Conservation (phyloP, 768 basidiomycete species). For the Rhodosporidiobolus sp. region DNA sequence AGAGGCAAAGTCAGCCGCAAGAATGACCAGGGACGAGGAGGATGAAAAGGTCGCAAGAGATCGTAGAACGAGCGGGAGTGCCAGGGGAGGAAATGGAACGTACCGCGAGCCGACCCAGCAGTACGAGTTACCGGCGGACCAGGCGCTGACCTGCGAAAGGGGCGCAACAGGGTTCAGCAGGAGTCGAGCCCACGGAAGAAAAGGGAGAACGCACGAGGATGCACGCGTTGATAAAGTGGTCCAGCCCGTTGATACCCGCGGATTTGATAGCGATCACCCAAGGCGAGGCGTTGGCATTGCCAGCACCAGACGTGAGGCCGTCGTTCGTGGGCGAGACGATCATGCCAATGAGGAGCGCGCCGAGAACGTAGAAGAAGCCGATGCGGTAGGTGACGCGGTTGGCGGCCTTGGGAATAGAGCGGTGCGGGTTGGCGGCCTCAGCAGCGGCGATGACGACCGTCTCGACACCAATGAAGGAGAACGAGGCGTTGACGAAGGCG, state of each 20-base stretch:
- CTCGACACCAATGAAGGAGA: conserved; percentile 76
- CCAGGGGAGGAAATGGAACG: not conserved
- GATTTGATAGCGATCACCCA: conserved; percentile 74
- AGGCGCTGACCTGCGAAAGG: too few species aligned
- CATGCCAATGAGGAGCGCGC: conserved; percentile 70
- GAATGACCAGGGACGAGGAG: not conserved
- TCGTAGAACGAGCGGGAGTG: too few species aligned
- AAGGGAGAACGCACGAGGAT: too few species aligned
- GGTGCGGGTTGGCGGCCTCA: conserved; percentile 72
- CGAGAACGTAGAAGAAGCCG: conserved; percentile 55
- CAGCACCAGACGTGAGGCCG: conserved; percentile 55
- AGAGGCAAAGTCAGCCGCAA: conserved; percentile 36
- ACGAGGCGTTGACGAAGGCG: conserved; percentile 60
- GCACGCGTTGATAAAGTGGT: conserved; percentile 62
- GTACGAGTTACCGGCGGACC: conserved; percentile 43
- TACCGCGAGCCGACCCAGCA: conserved; percentile 23
- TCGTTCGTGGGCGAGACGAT: conserved; percentile 68
- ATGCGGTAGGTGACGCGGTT: conserved; percentile 77
- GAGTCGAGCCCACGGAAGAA: too few species aligned
- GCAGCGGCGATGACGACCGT: conserved; percentile 70
- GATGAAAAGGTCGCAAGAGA: not conserved
- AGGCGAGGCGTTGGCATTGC: conserved; percentile 73
- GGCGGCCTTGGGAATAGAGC: conserved; percentile 73
- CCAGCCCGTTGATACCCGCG: conserved; percentile 51
- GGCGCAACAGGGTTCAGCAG: too few species aligned